Base-by-base conservation (phyloP, 352 stramenopile species). In the Ophiocytium majus region DNA sequence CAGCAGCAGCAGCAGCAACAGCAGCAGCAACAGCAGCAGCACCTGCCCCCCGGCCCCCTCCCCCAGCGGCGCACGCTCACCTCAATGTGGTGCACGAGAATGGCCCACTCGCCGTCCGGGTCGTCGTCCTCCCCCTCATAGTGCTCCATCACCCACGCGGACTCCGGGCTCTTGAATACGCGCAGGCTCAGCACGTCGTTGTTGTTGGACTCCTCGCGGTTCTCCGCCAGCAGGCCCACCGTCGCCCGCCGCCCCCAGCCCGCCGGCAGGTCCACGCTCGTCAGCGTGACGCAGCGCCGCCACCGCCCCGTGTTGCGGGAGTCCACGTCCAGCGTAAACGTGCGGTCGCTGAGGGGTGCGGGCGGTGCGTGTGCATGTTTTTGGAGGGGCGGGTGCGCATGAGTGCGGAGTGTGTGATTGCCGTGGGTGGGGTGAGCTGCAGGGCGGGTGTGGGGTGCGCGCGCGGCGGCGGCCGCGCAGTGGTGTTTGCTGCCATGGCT, bases 71-170 rank as follows among this genome's bases (percentile, higher is more conserved):
- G n/a, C n/a, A n/a, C n/a, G n/a, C n/a, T n/a, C 49, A 81, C 75
- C 75, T 81, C 85, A 37, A 89, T 89, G 78, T 86, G 81, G 76
- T 89, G 81, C 37, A 88, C 83, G 34, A 89, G 81, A 17, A 81
- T 37, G 37, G 10, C 37, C 75, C 75, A 81, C 50, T 81, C 75
- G n/a, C n/a, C 57, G 63, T 88, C 86, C 23, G 74, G 9, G 64
- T 89, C 86, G 33, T 87, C 82, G 37, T 75, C 76, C 9, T 85
- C 84, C 5, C 82, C 82, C 33, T 87, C 85, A 35, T 86, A 82
- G 5, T 87, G 34, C 64, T 88, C 76, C 64, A 88, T 35, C 49
- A 82, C 74, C 82, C 83, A 85, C 28, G 84, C 79, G 10, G 85
- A 50, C 17, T 86, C 43, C 34, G 86, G 50, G n/a, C 79, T 43